Conservation (phyloP, 2,329 filamentous ascomycete species). For the Arthrobotrys sinensis region DNA sequence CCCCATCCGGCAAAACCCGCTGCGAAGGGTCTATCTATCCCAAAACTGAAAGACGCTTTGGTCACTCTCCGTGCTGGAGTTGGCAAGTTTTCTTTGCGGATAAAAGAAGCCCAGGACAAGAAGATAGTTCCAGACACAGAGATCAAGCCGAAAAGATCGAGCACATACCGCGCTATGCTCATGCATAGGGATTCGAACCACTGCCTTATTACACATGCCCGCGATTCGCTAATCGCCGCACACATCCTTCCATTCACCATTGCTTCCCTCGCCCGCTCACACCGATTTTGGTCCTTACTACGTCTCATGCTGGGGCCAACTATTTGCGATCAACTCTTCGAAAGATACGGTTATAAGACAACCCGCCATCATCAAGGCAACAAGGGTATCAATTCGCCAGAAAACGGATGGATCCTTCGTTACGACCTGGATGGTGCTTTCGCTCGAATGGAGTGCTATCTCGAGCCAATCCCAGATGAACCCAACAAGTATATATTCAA, state of each 20-base stretch:
- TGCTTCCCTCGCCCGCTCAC: constrained; percentile 37
- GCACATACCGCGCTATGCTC: constrained; percentile 45
- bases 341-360: constrained; percentile 52
- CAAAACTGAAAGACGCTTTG: constrained; percentile 39
- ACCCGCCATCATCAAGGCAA: constrained; percentile 46
- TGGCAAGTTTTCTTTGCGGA: constrained; percentile 49
- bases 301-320: constrained; percentile 50
- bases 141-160: constrained; percentile 38
- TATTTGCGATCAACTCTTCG: constrained; percentile 46
- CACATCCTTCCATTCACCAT: constrained; percentile 58
- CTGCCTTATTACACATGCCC: constrained; percentile 50
- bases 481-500: constrained; percentile 54
- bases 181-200: constrained; percentile 52
- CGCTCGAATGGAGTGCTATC: constrained; percentile 52
- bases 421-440: constrained; percentile 51
- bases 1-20: constrained; percentile 5
- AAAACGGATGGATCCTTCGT: constrained; percentile 57
- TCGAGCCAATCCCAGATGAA: constrained; percentile 51
- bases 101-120: constrained; percentile 52
- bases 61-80: constrained; percentile 42
- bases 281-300: constrained; percentile 53
- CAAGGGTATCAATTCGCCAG: constrained; percentile 51
- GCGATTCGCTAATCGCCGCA: constrained; percentile 50
- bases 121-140: constrained; percentile 32
- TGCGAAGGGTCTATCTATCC: constrained; percentile 15